Evolutionary conservation across 306 rosid species (phyloP), one percentile per base, ranked within the genome.

Genomic region (Prunus padus): DNA sequence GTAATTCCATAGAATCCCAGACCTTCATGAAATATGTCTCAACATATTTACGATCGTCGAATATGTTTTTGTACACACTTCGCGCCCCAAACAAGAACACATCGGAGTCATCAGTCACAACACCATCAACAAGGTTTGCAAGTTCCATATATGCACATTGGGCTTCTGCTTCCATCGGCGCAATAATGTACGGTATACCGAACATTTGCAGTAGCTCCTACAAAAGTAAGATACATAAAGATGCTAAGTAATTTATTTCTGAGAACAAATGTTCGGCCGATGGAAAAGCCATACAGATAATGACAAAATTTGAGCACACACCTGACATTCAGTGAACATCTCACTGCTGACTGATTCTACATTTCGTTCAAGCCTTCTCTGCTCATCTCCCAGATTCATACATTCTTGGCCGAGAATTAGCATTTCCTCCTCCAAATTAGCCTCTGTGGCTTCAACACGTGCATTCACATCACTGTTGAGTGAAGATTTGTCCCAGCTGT

Each of bases 151-250:
- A 87, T 68, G 98, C 98, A 80, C 98, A 94, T 69, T 94, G 98
- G 22, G 97, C 97, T 88, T 94, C 98, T 42, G 98, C 98, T 86
- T 94, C 98, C 97, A 90, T 94, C 2, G 98, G 98, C 67, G 98
- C 96, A 80, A 94, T 90, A 75, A 94, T 92, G 87, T 91, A 94
- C 15, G 98, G 98, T 86, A 91, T 82, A 57, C 98, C 97, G 84
- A 94, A 94, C 93, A 94, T 94, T 88, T 94, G 97, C 83, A 94
- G 82, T 72, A 94, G 88, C 84, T 94, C 98, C 98, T 94, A 72
- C 72, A 79, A 73, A 76, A 46, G 31, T 55, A 47, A 74, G 70
- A 82, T 37, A 68, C 79, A 65, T 50, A 22, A 81, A 78, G 71
- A 67, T 45, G 46, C 77, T 18, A 22, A 75, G 42, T 47, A 70